phyloP scores from a whole-genome alignment of 352 stramenopile species.

The Phytophthora europaea region DNA sequence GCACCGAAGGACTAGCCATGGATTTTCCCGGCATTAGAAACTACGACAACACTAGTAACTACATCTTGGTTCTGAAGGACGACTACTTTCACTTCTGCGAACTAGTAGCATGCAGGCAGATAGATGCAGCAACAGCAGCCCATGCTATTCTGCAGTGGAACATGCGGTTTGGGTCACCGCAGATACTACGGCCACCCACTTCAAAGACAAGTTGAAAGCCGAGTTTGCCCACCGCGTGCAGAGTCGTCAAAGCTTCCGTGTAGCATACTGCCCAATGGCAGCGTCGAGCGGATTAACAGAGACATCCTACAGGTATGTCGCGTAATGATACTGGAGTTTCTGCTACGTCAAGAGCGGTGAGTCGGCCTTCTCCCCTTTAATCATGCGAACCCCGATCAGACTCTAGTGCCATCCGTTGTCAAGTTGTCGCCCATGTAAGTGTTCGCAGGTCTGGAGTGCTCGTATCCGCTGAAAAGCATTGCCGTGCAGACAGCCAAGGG shows the following conservation, averaged over 20 bases:
- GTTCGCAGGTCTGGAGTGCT: constrained; percentile 5
- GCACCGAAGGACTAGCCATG: constrained; percentile 1
- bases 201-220: neutral
- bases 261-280: constrained; percentile 36
- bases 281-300: constrained; percentile 39
- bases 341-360: constrained; percentile 2
- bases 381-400: constrained; percentile 12
- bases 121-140: neutral
- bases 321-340: constrained; percentile 13
- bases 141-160: constrained; percentile 1
- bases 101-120: neutral
- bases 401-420: neutral
- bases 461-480: constrained; percentile 7
- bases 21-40: constrained; percentile 3
- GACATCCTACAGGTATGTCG: constrained; percentile 44
- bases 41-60: constrained; percentile 3
- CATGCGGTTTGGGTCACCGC: neutral
- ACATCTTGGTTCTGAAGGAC: constrained; percentile 16
- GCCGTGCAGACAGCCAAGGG: constrained; percentile 1
- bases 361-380: neutral
- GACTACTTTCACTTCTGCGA: constrained; percentile 5
- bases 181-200: neutral
- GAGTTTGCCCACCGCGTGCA: neutral
- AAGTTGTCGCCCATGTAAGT: constrained; percentile 7
- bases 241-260: neutral